These are phyloP conservation scores for Zygosaccharomyces bisporus DNA, from an alignment of 805 yeast species.

Conservation along the genomic window DNA sequence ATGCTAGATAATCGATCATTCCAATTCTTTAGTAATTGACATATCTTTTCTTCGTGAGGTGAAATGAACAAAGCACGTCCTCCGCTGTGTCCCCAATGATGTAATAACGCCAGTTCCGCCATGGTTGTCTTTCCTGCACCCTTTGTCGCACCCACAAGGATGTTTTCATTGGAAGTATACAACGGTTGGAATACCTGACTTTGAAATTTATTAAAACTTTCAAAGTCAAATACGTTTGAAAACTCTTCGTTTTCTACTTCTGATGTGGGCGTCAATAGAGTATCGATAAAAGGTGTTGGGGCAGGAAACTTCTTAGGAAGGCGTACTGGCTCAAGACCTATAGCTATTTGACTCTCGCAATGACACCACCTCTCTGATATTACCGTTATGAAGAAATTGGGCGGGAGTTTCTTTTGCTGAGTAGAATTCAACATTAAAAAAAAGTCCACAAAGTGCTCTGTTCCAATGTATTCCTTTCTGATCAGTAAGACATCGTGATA, in stretches of 20 bases:
- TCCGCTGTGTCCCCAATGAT: constrained; percentile 64
- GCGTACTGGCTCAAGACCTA: constrained; percentile 36
- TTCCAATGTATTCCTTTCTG: constrained; percentile 44
- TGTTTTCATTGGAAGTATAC: constrained; percentile 53
- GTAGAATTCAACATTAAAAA: constrained; percentile 42
- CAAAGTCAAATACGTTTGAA: constrained; percentile 42
- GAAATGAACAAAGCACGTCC: constrained; percentile 73
- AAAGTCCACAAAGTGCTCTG: constrained; percentile 59
- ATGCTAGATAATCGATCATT: constrained; percentile 41
- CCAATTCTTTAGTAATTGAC: constrained; percentile 52
- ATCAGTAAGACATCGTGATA: constrained; percentile 54
- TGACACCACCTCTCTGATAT: constrained; percentile 86
- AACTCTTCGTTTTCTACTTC: constrained; percentile 51
- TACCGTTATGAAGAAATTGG: constrained; percentile 68
- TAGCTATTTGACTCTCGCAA: constrained; percentile 59
- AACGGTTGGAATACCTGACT: constrained; percentile 63
- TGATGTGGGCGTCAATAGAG: constrained; percentile 45
- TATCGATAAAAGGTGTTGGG: constrained; percentile 21
- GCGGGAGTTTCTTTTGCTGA: constrained; percentile 44
- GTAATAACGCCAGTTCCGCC: constrained; percentile 69
- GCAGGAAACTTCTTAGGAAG: constrained; percentile 34
- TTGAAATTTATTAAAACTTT: constrained; percentile 66
- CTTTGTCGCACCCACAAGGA: constrained; percentile 67
- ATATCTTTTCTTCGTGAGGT: constrained; percentile 57
- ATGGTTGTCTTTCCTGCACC: constrained; percentile 71